Percentiles rank a stretch among this genome's conserved stretches.
Evolutionary conservation across 2,329 filamentous ascomycete genomes (phyloP).

Genomic region (Rutstroemia sp.): DNA sequence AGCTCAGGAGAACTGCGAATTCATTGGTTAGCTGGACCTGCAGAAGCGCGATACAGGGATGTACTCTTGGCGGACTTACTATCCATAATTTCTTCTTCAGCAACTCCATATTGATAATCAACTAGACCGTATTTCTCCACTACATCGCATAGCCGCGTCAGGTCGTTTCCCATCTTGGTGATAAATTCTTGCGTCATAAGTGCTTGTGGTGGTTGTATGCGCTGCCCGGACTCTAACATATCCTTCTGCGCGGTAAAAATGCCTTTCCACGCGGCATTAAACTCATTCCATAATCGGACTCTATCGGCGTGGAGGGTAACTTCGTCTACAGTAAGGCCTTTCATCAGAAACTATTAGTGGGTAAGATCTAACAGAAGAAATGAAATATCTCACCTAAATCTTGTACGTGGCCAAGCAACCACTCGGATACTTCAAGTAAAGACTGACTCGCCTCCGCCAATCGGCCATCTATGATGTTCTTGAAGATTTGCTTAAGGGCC

Average conservation of each 20-base stretch:
- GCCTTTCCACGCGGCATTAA: slow-evolving; percentile 87
- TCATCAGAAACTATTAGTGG: slow-evolving; percentile 32
- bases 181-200: slow-evolving; percentile 63
- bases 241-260: slow-evolving; percentile 80
- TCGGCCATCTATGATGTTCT: slow-evolving; percentile 51
- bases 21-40: neutral
- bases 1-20: slow-evolving; percentile 41
- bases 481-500: slow-evolving; percentile 54
- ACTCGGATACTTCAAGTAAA: slow-evolving; percentile 56
- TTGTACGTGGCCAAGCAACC: slow-evolving; percentile 57
- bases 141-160: slow-evolving; percentile 75
- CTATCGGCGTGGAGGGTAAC: slow-evolving; percentile 66
- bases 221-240: slow-evolving; percentile 41
- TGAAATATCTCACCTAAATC: slow-evolving; percentile 52
- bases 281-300: slow-evolving; percentile 83
- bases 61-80: slow-evolving; percentile 1
- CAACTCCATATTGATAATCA: slow-evolving; percentile 95
- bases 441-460: slow-evolving; percentile 51
- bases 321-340: slow-evolving; percentile 81
- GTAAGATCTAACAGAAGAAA: slow-evolving; percentile 23
- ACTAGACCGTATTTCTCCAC: slow-evolving; percentile 90
- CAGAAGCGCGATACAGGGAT: neutral
- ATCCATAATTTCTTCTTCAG: slow-evolving; percentile 80
- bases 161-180: slow-evolving; percentile 71
- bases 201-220: slow-evolving; percentile 39